phyloP scores from a whole-genome alignment of 108 stramenopile species.

The Nannochloropsis oceanica region DNA sequence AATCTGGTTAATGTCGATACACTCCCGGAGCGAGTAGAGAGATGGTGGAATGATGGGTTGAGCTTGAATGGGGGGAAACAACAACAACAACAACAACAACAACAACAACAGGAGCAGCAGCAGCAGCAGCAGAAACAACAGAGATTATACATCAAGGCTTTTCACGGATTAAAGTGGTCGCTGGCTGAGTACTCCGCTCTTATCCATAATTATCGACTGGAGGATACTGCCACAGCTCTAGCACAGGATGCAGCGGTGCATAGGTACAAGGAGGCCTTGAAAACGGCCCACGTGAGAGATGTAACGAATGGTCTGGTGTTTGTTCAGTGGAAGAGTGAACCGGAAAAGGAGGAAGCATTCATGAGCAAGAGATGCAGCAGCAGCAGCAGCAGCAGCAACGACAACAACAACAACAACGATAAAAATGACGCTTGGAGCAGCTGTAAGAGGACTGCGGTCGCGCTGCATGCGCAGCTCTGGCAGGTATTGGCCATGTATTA shows the following conservation, averaged over 20 bases:
- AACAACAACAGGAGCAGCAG: background rate
- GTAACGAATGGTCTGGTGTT: background rate
- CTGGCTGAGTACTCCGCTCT: background rate
- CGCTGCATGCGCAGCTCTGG: background rate
- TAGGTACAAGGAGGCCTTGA: background rate
- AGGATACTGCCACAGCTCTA: background rate
- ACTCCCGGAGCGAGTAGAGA: background rate
- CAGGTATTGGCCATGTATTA: background rate
- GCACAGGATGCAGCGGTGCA: background rate
- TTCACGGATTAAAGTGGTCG: background rate
- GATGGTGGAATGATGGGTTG: background rate
- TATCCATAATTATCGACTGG: background rate
- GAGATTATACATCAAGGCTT: background rate
- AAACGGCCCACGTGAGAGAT: background rate
- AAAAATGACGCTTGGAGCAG: background rate
- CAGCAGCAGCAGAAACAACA: background rate
- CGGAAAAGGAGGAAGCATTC: background rate
- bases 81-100: background rate
- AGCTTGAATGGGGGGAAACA: background rate
- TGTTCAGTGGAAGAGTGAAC: background rate
- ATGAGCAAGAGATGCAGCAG: background rate
- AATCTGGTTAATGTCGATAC: background rate
- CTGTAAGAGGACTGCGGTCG: background rate
- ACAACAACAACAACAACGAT: background rate
- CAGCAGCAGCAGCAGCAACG: background rate